Evolutionary conservation across 495 filamentous ascomycete genomes (phyloP).

Genomic region (Lindgomyces ingoldianus): DNA sequence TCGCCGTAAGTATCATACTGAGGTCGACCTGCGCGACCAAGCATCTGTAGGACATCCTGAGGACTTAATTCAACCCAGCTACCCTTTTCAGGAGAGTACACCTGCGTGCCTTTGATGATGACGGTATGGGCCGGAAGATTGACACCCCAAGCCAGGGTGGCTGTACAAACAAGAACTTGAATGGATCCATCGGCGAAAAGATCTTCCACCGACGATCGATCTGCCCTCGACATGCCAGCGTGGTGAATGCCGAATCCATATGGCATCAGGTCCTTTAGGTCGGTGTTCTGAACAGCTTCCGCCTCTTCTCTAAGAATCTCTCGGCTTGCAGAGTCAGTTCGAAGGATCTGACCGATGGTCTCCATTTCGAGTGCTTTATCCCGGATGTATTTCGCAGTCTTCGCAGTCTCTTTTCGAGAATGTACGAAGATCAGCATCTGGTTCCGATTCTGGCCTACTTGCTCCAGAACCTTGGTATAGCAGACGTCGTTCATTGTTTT

Average conservation of each 20-base stretch:
- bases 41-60: conserved; percentile 98
- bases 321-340: conserved; percentile 87
- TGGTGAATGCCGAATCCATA: conserved; percentile 99
- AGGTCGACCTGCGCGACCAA: conserved; percentile 92
- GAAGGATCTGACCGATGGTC: conserved; percentile 92
- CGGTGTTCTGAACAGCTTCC: conserved; percentile 76
- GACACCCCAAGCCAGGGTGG: conserved; percentile 94
- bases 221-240: conserved; percentile 89
- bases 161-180: conserved; percentile 95
- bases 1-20: conserved; percentile 98
- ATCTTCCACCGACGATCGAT: conserved; percentile 92
- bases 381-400: conserved; percentile 91
- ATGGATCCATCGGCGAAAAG: conserved; percentile 87
- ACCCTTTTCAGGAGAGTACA: conserved; percentile 98
- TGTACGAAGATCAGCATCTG: conserved; percentile 99
- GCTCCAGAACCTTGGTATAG: conserved; percentile 96
- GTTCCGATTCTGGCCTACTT: conserved; percentile 84
- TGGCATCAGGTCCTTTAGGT: conserved; percentile 91
- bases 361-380: conserved; percentile 96
- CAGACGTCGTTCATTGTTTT: conserved; percentile 99
- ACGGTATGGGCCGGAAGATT: conserved; percentile 94
- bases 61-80: conserved; percentile 98
- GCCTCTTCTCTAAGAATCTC: conserved; percentile 85
- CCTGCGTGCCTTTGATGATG: conserved; percentile 95
- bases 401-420: conserved; percentile 95